A percentile compares a stretch with the other conserved stretches of the same genome.
Conservation (phyloP, 306 rosid species). For the Acacia confusa region DNA sequence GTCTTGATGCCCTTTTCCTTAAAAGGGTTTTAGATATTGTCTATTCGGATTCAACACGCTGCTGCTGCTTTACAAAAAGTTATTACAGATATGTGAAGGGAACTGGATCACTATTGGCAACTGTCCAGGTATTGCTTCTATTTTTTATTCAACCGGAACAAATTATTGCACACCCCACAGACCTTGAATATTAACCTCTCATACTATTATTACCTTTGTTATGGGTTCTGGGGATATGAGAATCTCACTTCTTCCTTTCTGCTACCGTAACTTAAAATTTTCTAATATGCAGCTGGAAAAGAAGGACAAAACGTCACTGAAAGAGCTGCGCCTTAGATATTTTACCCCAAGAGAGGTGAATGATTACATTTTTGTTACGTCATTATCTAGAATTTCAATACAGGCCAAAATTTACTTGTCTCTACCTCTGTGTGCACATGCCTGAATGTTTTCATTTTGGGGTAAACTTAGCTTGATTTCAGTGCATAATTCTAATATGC, state of each 20-base stretch:
- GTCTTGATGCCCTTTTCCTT: conserved; percentile 37
- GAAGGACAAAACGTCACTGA: conserved; percentile 68
- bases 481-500: conserved; percentile 28
- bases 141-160: not conserved
- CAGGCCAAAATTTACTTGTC: not conserved
- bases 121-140: conserved; percentile 59
- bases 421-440: conserved; percentile 10
- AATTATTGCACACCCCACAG: not conserved
- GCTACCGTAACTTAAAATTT: conserved; percentile 14
- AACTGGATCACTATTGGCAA: conserved; percentile 90
- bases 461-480: conserved; percentile 17
- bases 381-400: conserved; percentile 22
- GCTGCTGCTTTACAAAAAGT: conserved; percentile 96
- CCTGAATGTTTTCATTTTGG: not conserved
- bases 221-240: not conserved
- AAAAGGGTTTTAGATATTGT: conserved; percentile 68
- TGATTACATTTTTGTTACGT: conserved; percentile 1
- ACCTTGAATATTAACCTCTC: not conserved
- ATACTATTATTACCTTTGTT: not conserved
- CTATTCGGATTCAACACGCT: conserved; percentile 83
- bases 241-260: conserved; percentile 13
- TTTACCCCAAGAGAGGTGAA: conserved; percentile 91
- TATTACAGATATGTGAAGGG: conserved; percentile 93
- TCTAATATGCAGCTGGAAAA: conserved; percentile 59
- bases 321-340: conserved; percentile 76